These are phyloP conservation scores for Cladosporium velox DNA, from an alignment of 2,329 filamentous ascomycete genomes.

Conservation along the genomic window DNA sequence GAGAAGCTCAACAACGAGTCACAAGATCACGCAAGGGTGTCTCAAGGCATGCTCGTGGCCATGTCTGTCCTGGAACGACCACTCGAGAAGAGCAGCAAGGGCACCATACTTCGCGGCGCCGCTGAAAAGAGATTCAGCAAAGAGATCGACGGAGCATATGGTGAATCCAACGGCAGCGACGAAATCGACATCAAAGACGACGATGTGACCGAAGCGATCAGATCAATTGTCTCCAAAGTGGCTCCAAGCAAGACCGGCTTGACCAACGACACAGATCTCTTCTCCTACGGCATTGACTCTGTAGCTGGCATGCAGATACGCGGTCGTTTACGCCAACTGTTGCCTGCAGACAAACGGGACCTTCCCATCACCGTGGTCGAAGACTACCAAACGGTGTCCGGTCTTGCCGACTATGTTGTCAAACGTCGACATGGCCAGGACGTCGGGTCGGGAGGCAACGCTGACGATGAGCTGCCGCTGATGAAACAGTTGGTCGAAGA, in stretches of 20 bases:
- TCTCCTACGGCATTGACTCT: constrained; percentile 62
- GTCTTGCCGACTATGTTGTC: constrained; percentile 43
- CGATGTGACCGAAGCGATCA: constrained; percentile 38
- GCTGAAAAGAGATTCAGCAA: constrained; percentile 54
- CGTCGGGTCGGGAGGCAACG: constrained; percentile 7
- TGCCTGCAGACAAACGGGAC: constrained; percentile 37
- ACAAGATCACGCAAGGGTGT: constrained; percentile 55
- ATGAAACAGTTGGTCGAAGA: constrained; percentile 53
- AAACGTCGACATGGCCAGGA: constrained; percentile 42
- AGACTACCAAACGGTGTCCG: constrained; percentile 57
- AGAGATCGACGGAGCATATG: constrained; percentile 53
- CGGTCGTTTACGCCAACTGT: constrained; percentile 38
- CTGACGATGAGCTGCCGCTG: constrained; percentile 40
- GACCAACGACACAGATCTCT: constrained; percentile 53
- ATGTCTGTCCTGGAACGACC: constrained; percentile 40
- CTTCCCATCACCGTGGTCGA: constrained; percentile 62
- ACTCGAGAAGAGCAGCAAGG: constrained; percentile 65
- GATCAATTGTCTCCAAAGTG: constrained; percentile 28
- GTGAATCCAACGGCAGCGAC: constrained; percentile 26
- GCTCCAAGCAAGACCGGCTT: constrained; percentile 25
- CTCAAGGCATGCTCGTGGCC: constrained; percentile 53
- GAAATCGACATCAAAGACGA: constrained; percentile 34
- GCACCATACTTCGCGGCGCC: constrained; percentile 56
- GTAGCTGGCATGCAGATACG: constrained; percentile 58
- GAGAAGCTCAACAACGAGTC: constrained; percentile 52